phyloP scores from a whole-genome alignment of 768 basidiomycete genomes.

The Mycena olivaceomarginata region DNA sequence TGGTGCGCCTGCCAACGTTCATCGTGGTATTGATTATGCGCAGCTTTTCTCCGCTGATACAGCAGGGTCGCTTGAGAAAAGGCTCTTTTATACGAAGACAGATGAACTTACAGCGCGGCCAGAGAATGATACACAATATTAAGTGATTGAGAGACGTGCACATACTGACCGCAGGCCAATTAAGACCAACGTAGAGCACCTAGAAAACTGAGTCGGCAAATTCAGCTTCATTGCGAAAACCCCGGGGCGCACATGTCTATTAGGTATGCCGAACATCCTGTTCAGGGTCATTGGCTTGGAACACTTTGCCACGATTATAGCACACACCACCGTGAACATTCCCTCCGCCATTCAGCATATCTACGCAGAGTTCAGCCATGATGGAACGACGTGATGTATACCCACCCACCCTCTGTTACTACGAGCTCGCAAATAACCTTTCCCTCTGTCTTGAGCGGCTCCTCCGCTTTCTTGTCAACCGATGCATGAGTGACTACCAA shows the following conservation, averaged over 20 bases:
- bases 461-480: constrained; percentile 6
- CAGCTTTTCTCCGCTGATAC: constrained; percentile 7
- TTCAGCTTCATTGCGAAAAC: constrained; percentile 1
- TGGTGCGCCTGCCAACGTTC: constrained; percentile 6
- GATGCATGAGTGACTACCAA: constrained; percentile 7
- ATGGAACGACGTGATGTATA: background rate
- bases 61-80: background rate
- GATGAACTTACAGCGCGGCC: constrained; percentile 4
- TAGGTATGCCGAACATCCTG: constrained; percentile 15
- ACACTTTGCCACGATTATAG: constrained; percentile 7
- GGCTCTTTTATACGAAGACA: background rate
- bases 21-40: constrained; percentile 12
- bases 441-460: constrained; percentile 4
- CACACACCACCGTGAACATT: constrained; percentile 3
- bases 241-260: constrained; percentile 7
- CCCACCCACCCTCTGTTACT: constrained; percentile 6
- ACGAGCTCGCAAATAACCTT: constrained; percentile 12
- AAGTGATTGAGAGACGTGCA: constrained; percentile 10
- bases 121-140: background rate
- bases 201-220: background rate
- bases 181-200: constrained; percentile 11
- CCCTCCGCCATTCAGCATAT: constrained; percentile 2
- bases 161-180: constrained; percentile 4
- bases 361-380: constrained; percentile 12
- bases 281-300: background rate